Evolutionary conservation across 2,329 filamentous ascomycete species (phyloP).

Genomic region (Macrophomina phaseolina): DNA sequence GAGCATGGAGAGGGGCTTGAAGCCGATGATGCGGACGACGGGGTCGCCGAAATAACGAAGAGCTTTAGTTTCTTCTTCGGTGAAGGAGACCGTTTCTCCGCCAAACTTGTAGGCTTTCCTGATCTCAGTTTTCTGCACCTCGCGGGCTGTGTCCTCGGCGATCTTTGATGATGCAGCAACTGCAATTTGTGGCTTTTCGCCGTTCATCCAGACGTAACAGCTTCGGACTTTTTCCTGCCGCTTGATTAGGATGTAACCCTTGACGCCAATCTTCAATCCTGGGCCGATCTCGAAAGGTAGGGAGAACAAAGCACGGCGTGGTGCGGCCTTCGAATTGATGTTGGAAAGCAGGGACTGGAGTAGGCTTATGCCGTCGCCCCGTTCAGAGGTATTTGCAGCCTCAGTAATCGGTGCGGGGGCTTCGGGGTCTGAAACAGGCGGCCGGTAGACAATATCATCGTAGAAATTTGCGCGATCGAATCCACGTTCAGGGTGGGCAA

Average conservation of each 20-base stretch:
- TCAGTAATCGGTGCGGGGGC: constrained; percentile 60
- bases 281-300: constrained; percentile 89
- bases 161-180: constrained; percentile 74
- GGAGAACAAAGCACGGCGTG: constrained; percentile 84
- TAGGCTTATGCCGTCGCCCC: constrained; percentile 76
- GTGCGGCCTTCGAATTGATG: constrained; percentile 87
- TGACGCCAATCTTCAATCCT: constrained; percentile 83
- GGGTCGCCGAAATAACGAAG: constrained; percentile 83
- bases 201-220: constrained; percentile 86
- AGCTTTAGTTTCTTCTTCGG: constrained; percentile 78
- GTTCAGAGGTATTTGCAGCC: constrained; percentile 67
- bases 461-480: constrained; percentile 91
- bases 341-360: constrained; percentile 82
- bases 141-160: constrained; percentile 76
- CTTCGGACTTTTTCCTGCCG: constrained; percentile 80
- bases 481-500: constrained; percentile 70
- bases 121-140: constrained; percentile 80
- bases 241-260: constrained; percentile 89
- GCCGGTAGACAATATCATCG: constrained; percentile 91
- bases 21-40: constrained; percentile 87
- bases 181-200: constrained; percentile 83
- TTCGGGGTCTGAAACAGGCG: constrained; percentile 69
- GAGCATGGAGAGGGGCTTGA: constrained; percentile 79
- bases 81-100: constrained; percentile 86
- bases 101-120: constrained; percentile 97